Evolutionary conservation across 2,329 filamentous ascomycete genomes (phyloP), one percentile per base, ranked within the genome.

Genomic region (Spiromastix sp.): DNA sequence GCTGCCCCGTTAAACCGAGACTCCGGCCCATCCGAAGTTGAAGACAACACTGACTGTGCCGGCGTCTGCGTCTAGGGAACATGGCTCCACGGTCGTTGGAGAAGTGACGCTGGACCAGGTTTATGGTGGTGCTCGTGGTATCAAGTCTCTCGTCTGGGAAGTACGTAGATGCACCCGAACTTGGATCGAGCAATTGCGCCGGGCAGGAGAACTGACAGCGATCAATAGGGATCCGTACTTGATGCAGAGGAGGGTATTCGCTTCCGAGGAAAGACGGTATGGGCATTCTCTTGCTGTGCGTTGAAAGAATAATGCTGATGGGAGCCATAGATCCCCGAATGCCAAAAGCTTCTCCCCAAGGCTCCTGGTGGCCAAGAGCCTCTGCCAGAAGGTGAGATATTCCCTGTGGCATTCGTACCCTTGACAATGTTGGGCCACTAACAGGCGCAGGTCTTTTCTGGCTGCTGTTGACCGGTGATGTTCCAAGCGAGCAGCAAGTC

Each of bases 91-190:
- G 72, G 85, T 96, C 56, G 63, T 98, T 52, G 89, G 91, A 65
- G 85, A 96, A 77, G 85, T 98, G 63, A 98, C 91, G 43, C 84
- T 98, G 49, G 91, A 96, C 74, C 91, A 98, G 72, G 91, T 94
- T 61, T 98, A 96, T 66, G 91, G 91, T 64, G 91, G 91, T 79
- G 91, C 91, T 59, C 89, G 91, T 72, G 89, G 91, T 59, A 93
- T 98, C 72, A 98, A 96, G 79, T 81, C 81, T 52, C 81, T 98
- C 44, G 91, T 98, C 56, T 98, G 91, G 91, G 91, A 98, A 71
- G 81, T 71, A 47, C 30, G 51, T 41, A 30, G 2, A n/a, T n/a
- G n/a, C 18, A 31, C 32, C n/a, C n/a, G n/a, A 30, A 17, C 19
- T 30, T 33, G 25, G 21, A 31, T 16, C 2, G 11, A 25, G 16